Evolutionary conservation across 2,329 filamentous ascomycete species (phyloP), one percentile per base, ranked within the genome.

Genomic region (Cladosporium oxysporum): DNA sequence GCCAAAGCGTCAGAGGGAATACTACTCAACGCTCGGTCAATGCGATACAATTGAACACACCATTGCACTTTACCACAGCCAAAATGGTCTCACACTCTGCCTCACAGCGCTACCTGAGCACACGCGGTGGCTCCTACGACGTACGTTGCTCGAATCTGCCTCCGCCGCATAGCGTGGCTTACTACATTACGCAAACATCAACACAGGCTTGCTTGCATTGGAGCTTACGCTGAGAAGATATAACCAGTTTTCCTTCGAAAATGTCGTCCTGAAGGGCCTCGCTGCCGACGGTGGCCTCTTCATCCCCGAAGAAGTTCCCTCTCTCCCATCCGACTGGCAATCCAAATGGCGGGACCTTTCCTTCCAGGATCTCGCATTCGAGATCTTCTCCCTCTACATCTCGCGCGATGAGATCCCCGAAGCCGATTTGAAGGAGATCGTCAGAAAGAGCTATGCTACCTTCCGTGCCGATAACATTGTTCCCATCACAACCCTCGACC

Each of bases 311-410:
- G 85, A 90, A 70, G 90, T 96, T 68, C 93, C 93, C 59, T 77
- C 82, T 5, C 78, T 90, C 64, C 87, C 86, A 65, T 74, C 75
- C 66, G 82, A 88, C 76, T 91, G 89, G 88, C 81, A 90, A 73
- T 84, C 84, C 41, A 79, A 80, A 74, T 97, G 93, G 93, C 86
- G 88, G 73, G 85, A 92, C 74, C 85, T 92, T 69, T 88, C 89
- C 52, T 97, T 93, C 80, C 81, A 89, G 74, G 90, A 96, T 37
- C 84, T 97, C 62, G 93, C 93, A 64, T 91, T 90, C 79, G 85
- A 93, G 77, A 89, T 98, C 76, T 87, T 97, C 78, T 91, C 88
- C 58, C 87, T 96, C 62, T 98, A 95, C 81, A 92, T 98, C 74
- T 93, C 93, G 0, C 80, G 87, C 35, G 83, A 86, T 64, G 94